Evolutionary conservation across 495 filamentous ascomycete genomes (phyloP), one percentile per base, ranked within the genome.

Genomic region (Hypoxylon cercidicola): DNA sequence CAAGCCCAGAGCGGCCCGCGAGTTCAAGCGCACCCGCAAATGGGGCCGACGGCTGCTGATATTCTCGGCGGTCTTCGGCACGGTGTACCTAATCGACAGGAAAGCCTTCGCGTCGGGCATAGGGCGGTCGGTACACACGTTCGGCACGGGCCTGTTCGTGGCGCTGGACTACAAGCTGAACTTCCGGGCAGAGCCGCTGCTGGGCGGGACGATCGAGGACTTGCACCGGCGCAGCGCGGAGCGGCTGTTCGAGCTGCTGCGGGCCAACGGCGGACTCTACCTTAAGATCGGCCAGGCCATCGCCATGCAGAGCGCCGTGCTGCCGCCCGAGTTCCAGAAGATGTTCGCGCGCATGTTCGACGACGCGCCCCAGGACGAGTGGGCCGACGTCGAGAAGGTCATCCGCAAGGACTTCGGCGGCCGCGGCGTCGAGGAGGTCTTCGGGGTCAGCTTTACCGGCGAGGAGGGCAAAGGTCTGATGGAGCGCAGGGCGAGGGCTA

Each of bases 261-360:
- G 89, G 15, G 76, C 81, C 23, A 99, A 99, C 83, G 95, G 95
- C 52, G 95, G 95, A 0, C 76, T 99, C 2, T 99, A 99, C 73
- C 82, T 97, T 70, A 99, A 99, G 82, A 97, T 99, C 55, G 95
- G 95, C 2, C 95, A 99, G 81, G 95, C 95, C 6, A 93, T 99
- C 56, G 95, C 94, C 19, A 99, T 97, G 95, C 95, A 99, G 80
- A 93, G 90, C 51, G 94, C 93, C 1, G 87, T 97, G 39, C 75
- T 99, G 49, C 95, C 95, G 11, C 90, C 92, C 6, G 92, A 97
- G 74, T 97, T 97, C 71, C 93, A 96, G 81, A 85, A 86, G 60
- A 97, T 97, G 92, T 99, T 99, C 71, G 82, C 89, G 34, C 84
- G 88, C 59, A 97, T 99, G 92, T 99, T 99, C 75, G 95, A 97